These are phyloP conservation scores for Rhizomucor pusillus DNA, from an alignment of 371 early-diverging fungal species.

Conservation along the genomic window DNA sequence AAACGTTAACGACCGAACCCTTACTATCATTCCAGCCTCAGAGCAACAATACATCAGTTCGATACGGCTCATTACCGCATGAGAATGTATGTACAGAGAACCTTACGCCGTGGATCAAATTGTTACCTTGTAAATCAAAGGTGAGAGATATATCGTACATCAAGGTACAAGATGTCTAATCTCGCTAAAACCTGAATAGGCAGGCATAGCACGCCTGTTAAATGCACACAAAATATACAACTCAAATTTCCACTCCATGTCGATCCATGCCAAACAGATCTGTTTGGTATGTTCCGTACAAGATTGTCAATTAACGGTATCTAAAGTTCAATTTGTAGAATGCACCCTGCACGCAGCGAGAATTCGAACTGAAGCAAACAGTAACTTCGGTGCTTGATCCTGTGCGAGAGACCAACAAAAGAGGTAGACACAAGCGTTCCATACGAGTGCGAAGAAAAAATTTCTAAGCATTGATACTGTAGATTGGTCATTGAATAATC, in stretches of 20 bases:
- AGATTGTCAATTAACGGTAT: neutral
- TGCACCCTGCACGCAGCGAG: constrained; percentile 23
- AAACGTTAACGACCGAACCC: constrained; percentile 74
- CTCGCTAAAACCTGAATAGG: constrained; percentile 33
- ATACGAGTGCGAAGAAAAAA: neutral
- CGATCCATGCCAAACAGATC: constrained; percentile 58
- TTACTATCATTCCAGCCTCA: constrained; percentile 61
- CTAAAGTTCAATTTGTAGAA: constrained; percentile 11
- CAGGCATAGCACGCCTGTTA: constrained; percentile 82
- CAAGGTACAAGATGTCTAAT: neutral
- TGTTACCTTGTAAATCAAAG: constrained; percentile 90
- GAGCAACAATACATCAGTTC: constrained; percentile 12
- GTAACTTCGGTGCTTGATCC: constrained; percentile 76
- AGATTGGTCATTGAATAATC: constrained; percentile 72
- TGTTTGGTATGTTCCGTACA: constrained; percentile 44
- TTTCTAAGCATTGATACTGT: neutral
- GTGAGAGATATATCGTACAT: constrained; percentile 25
- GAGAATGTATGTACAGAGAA: constrained; percentile 98
- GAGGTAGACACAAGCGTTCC: constrained; percentile 47
- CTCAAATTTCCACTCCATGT: constrained; percentile 88
- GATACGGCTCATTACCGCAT: constrained; percentile 82
- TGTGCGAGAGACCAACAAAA: constrained; percentile 53
- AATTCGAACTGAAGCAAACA: constrained; percentile 56
- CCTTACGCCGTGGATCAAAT: constrained; percentile 94
- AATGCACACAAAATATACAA: constrained; percentile 90